Percentiles rank a stretch among this genome's conserved stretches.
Evolutionary conservation across 2,329 filamentous ascomycete genomes (phyloP).

Genomic region (Botrytis galanthina): DNA sequence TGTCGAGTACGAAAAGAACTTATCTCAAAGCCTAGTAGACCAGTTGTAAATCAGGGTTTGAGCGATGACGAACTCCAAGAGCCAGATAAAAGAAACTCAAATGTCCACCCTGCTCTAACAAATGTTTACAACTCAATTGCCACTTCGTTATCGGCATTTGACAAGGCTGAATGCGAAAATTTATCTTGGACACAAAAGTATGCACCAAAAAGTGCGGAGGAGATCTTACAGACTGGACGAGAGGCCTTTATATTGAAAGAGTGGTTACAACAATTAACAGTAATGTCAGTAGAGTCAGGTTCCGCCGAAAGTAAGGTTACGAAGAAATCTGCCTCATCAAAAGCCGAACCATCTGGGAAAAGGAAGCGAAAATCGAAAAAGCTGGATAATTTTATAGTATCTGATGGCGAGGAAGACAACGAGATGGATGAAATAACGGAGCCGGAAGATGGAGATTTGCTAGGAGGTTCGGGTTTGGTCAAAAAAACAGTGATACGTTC

Average conservation of each 20-base stretch:
- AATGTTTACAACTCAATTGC: constrained; percentile 60
- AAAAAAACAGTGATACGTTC: constrained; percentile 56
- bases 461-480: constrained; percentile 40
- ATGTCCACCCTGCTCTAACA: constrained; percentile 56
- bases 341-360: constrained; percentile 49
- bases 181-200: constrained; percentile 82
- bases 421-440: constrained; percentile 69
- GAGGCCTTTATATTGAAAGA: constrained; percentile 71
- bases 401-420: constrained; percentile 70
- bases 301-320: constrained; percentile 33
- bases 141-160: constrained; percentile 71
- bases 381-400: constrained; percentile 76
- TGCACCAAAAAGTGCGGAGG: constrained; percentile 63
- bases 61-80: constrained; percentile 42
- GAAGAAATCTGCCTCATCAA: constrained; percentile 24
- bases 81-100: constrained; percentile 26
- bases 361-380: constrained; percentile 66
- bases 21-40: constrained; percentile 26
- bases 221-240: constrained; percentile 72
- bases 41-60: constrained; percentile 25
- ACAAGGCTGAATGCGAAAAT: constrained; percentile 71
- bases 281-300: constrained; percentile 72
- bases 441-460: constrained; percentile 47
- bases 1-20: constrained; percentile 49
- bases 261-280: constrained; percentile 75